These are phyloP conservation scores for Tricholoma furcatifolium DNA, from an alignment of 768 basidiomycete species.

Conservation along the genomic window DNA sequence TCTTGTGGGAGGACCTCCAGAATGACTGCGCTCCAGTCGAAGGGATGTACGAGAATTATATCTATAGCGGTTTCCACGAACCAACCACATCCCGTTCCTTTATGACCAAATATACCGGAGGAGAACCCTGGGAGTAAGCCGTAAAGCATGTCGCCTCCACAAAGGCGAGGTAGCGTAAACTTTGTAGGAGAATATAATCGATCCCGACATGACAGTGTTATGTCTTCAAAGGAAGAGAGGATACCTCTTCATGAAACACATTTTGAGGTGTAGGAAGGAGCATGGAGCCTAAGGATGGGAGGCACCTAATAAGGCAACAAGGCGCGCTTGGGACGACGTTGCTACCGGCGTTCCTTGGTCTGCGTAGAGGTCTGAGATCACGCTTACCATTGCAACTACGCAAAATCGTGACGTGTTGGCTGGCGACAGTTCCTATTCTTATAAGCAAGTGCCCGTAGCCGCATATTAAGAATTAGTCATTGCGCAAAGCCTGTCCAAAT, in stretches of 20 bases:
- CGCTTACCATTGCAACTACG: slow-evolving; percentile 11
- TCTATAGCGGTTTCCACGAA: slow-evolving; percentile 45
- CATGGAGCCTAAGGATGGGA: slow-evolving; percentile 38
- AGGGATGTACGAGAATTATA: slow-evolving; percentile 49
- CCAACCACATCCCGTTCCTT: slow-evolving; percentile 21
- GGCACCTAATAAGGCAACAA: slow-evolving; percentile 42
- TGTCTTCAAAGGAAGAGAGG: slow-evolving; percentile 38
- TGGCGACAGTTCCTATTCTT: slow-evolving; percentile 10
- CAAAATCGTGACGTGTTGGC: neutral
- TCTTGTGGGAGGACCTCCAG: slow-evolving; percentile 19
- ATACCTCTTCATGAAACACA: slow-evolving; percentile 49
- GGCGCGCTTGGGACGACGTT: slow-evolving; percentile 28
- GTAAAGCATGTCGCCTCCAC: slow-evolving; percentile 18
- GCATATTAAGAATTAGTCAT: slow-evolving; percentile 15
- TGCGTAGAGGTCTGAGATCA: slow-evolving; percentile 25
- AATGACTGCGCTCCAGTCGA: slow-evolving; percentile 50
- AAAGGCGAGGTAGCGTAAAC: slow-evolving; percentile 50
- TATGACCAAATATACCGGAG: slow-evolving; percentile 35
- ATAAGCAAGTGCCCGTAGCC: slow-evolving; percentile 19
- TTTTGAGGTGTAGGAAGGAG: slow-evolving; percentile 52
- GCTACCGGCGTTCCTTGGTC: slow-evolving; percentile 49
- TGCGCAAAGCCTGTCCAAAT: slow-evolving; percentile 14
- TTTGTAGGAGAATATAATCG: slow-evolving; percentile 47
- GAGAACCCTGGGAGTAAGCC: slow-evolving; percentile 24
- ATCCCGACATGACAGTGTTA: slow-evolving; percentile 50